Conservation (phyloP, 495 filamentous ascomycete genomes). For the Hypoxylon trugodes region DNA sequence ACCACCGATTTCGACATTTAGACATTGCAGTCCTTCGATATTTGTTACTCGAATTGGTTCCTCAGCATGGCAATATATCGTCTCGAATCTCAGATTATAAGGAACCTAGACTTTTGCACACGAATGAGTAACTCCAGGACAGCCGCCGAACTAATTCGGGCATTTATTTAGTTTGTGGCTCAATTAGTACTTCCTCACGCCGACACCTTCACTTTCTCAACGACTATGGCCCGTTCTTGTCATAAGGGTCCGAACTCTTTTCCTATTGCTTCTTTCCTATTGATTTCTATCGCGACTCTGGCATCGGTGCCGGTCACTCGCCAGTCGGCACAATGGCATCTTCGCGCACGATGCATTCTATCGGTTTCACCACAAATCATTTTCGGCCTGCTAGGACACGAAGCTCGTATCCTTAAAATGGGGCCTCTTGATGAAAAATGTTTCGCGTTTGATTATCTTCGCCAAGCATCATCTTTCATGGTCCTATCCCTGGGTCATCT, state of each 20-base stretch:
- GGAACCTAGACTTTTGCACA: background rate
- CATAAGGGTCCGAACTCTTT: background rate
- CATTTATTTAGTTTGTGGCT: background rate
- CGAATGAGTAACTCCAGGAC: background rate
- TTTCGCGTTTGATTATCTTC: too few relatives aligned
- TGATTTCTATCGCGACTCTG: too few relatives aligned
- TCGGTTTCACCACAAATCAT: too few relatives aligned
- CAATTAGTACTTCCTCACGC: background rate
- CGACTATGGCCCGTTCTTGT: background rate
- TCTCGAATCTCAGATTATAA: background rate
- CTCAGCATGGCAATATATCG: background rate
- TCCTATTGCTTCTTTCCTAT: background rate
- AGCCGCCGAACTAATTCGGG: background rate
- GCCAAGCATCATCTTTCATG: too few relatives aligned
- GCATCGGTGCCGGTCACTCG: too few relatives aligned
- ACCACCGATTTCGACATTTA: slow-evolving; percentile 15
- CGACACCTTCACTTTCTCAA: background rate
- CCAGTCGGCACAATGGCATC: too few relatives aligned
- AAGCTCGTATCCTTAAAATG: too few relatives aligned
- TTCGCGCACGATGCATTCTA: too few relatives aligned
- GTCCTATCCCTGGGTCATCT: too few relatives aligned
- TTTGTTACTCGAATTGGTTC: background rate
- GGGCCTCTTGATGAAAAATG: too few relatives aligned
- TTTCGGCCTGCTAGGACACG: too few relatives aligned
- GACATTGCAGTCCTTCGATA: background rate